A percentile compares a stretch with the other conserved stretches of the same genome.
phyloP scores from a whole-genome alignment of 805 yeast genomes.

The Lachancea fermentati region DNA sequence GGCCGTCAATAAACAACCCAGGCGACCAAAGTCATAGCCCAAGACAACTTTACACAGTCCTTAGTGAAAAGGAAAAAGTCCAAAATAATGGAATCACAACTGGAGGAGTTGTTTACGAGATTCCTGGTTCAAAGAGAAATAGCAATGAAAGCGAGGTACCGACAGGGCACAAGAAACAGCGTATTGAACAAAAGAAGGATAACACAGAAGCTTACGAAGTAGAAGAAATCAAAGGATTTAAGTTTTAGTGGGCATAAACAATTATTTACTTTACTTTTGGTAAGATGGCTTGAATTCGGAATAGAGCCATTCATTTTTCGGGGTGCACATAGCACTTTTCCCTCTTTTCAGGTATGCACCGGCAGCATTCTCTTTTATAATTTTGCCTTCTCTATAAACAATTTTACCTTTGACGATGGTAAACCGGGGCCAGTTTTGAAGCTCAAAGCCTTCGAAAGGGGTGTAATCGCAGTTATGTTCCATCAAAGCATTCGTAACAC shows the following conservation, averaged over 20 bases:
- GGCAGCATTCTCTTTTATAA: slow-evolving; percentile 10
- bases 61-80: slow-evolving; percentile 12
- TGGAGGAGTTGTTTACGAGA: slow-evolving; percentile 3
- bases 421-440: slow-evolving; percentile 44
- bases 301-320: not conserved
- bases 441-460: slow-evolving; percentile 36
- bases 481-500: slow-evolving; percentile 26
- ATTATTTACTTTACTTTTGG: not conserved
- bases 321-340: slow-evolving; percentile 10
- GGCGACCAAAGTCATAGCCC: slow-evolving; percentile 4
- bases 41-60: slow-evolving; percentile 18
- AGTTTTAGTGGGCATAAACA: slow-evolving; percentile 17
- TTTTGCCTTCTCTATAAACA: slow-evolving; percentile 31
- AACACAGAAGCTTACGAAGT: no score
- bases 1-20: not conserved
- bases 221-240: slow-evolving; percentile 14
- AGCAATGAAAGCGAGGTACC: no score
- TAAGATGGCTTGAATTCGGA: not conserved
- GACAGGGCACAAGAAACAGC: no score
- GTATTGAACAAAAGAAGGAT: no score
- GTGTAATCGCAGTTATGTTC: slow-evolving; percentile 38
- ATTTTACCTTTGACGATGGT: slow-evolving; percentile 37
- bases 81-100: not conserved
- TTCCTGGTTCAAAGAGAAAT: no score
- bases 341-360: slow-evolving; percentile 14